Percentiles rank a stretch among this genome's conserved stretches.
Conservation (phyloP, 2,329 filamentous ascomycete species). For the Pezicula neosporulosa region DNA sequence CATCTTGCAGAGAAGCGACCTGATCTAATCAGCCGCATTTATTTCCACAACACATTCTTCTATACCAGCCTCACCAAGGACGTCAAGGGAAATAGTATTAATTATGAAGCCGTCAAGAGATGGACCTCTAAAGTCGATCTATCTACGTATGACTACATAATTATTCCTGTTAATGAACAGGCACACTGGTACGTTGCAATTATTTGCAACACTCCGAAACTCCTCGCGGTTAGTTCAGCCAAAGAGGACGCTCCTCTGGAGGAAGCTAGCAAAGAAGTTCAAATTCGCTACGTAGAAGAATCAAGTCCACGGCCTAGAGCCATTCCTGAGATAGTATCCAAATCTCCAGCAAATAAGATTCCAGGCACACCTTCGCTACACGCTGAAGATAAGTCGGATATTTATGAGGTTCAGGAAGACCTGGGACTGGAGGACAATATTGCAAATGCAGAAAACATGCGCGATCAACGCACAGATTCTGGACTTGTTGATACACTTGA, state of each 20-base stretch:
- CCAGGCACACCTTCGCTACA: too few species aligned
- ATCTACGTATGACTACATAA: conserved; percentile 80
- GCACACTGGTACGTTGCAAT: conserved; percentile 94
- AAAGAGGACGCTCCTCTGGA: background rate
- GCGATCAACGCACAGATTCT: background rate
- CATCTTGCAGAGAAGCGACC: conserved; percentile 51
- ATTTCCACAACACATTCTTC: conserved; percentile 93
- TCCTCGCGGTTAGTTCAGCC: conserved; percentile 32
- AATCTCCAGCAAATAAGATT: too few species aligned
- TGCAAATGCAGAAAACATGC: background rate
- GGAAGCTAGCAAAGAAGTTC: background rate
- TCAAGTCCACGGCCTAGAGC: background rate
- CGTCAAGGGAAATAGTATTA: conserved; percentile 58
- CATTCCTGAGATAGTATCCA: background rate
- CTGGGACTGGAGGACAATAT: too few species aligned
- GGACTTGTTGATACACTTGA: background rate
- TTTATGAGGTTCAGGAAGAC: too few species aligned
- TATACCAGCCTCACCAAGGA: conserved; percentile 70
- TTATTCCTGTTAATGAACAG: conserved; percentile 87
- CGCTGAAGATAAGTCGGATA: too few species aligned
- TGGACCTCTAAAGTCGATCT: conserved; percentile 89
- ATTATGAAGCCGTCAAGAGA: conserved; percentile 78
- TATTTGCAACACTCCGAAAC: conserved; percentile 78
- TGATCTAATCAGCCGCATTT: conserved; percentile 60
- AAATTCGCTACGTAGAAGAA: background rate